Base-by-base conservation (phyloP, 345 rosid genomes). In the Corchorus capsularis region DNA sequence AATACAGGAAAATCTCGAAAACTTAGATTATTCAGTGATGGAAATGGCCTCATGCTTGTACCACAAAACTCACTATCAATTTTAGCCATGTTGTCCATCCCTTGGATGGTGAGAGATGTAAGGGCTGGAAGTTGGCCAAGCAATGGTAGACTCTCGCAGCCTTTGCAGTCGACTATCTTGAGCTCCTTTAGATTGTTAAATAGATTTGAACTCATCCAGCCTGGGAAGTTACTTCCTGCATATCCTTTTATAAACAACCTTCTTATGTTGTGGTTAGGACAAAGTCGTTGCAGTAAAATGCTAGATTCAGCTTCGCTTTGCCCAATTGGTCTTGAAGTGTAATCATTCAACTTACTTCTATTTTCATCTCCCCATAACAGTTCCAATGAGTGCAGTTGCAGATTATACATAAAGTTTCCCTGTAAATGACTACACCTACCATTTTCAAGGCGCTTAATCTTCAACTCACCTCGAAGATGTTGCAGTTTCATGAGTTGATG, bases 401-500 rank as follows among this genome's bases (percentile, higher is more conserved):
- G 41, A 39, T 39, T 2, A 2, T 39, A 2, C 41, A 39, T 39
- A 39, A 39, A 39, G n/a, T n/a, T n/a, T n/a, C n/a, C n/a, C n/a
- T n/a, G n/a, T n/a, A n/a, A n/a, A n/a, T n/a, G n/a, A n/a, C n/a
- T n/a, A n/a, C n/a, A n/a, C n/a, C n/a, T n/a, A n/a, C 2, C 41
- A 39, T 39, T 39, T 5, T 72, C 45, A 4, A 72, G 65, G 34
- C 49, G n/a, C 35, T 13, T 49, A 62, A 74, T 63, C 20, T 62
- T 74, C 70, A 74, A 20, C 46, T 74, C 77, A 6, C 77, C 77
- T 15, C 46, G 54, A 63, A 74, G 77, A 32, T 27, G 0, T 13
- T 10, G 0, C 5, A 12, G 8, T 0, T 0, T 0, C 1, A 0
- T 0, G 0, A 50, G 35, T 8, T 0, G 0, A 4, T 0, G 0